A percentile compares a stretch with the other conserved stretches of the same genome.
These are phyloP conservation scores for Brassica cretica DNA, from an alignment of 345 rosid genomes.

Conservation along the genomic window DNA sequence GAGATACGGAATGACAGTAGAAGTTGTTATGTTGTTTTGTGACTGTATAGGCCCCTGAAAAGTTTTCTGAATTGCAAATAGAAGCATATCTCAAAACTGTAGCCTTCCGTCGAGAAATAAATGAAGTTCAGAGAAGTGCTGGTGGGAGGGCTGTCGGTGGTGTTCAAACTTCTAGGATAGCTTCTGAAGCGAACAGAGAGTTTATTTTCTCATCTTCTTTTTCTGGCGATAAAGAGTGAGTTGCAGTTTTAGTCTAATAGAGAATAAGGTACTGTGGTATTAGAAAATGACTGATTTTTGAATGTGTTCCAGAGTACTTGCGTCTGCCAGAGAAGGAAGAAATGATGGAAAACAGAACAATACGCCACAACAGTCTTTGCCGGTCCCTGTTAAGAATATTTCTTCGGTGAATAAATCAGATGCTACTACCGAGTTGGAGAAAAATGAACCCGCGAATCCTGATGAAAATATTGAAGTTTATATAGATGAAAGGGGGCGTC, in stretches of 20 bases:
- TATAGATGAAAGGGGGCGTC: constrained; percentile 75
- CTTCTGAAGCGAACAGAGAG: constrained; percentile 95
- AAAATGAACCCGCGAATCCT: constrained; percentile 44
- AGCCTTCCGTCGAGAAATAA: constrained; percentile 93
- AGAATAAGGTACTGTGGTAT: neutral
- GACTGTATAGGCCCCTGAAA: constrained; percentile 71
- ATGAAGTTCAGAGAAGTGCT: constrained; percentile 88
- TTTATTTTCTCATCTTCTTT: constrained; percentile 89
- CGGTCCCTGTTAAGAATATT: constrained; percentile 37
- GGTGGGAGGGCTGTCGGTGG: constrained; percentile 85
- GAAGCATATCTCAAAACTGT: constrained; percentile 92
- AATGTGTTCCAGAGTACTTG: constrained; percentile 54
- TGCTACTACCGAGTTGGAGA: constrained; percentile 38
- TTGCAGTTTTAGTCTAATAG: constrained; percentile 11
- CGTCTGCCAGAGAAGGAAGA: constrained; percentile 53
- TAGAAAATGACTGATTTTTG: constrained; percentile 19
- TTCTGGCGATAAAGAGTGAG: constrained; percentile 91
- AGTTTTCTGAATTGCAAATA: constrained; percentile 91
- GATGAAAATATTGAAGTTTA: constrained; percentile 76
- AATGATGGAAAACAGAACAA: constrained; percentile 46
- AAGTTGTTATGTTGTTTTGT: constrained; percentile 18
- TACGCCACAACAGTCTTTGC: constrained; percentile 34
- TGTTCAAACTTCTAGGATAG: constrained; percentile 82
- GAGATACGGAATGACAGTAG: constrained; percentile 15
- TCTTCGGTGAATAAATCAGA: constrained; percentile 45